A percentile compares a stretch with the other conserved stretches of the same genome.
These are phyloP conservation scores for Ophiostoma novo-ulmi DNA, from an alignment of 2,329 filamentous ascomycete species.

Conservation along the genomic window DNA sequence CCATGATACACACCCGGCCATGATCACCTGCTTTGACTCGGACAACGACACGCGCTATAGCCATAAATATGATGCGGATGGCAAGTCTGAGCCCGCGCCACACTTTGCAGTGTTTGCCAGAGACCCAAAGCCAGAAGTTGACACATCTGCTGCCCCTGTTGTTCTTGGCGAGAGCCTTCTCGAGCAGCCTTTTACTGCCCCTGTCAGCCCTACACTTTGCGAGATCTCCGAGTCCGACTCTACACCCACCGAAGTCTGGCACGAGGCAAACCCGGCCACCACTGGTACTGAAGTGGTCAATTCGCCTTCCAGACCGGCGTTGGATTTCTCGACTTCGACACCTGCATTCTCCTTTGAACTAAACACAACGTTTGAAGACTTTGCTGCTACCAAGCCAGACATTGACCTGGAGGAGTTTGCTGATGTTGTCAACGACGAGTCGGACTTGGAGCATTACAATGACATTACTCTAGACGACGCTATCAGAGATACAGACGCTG, in stretches of 20 bases:
- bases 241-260: neutral
- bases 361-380: slow-evolving; percentile 11
- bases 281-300: neutral
- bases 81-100: neutral
- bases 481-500: too few relatives aligned
- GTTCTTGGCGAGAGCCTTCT: neutral
- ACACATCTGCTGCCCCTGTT: neutral
- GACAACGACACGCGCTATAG: neutral
- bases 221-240: slow-evolving; percentile 17
- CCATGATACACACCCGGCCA: neutral
- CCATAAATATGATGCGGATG: slow-evolving; percentile 16
- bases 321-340: neutral
- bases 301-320: neutral
- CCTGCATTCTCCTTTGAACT: neutral
- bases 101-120: neutral
- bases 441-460: neutral
- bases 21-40: slow-evolving; percentile 16
- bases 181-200: neutral
- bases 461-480: neutral
- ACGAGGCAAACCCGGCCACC: neutral
- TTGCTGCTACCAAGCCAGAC: slow-evolving; percentile 19
- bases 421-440: neutral
- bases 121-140: neutral
- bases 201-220: neutral
- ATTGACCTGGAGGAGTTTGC: slow-evolving; percentile 18